These are phyloP conservation scores for Meredithiella fracta DNA, from an alignment of 2,329 filamentous ascomycete species.

Conservation along the genomic window DNA sequence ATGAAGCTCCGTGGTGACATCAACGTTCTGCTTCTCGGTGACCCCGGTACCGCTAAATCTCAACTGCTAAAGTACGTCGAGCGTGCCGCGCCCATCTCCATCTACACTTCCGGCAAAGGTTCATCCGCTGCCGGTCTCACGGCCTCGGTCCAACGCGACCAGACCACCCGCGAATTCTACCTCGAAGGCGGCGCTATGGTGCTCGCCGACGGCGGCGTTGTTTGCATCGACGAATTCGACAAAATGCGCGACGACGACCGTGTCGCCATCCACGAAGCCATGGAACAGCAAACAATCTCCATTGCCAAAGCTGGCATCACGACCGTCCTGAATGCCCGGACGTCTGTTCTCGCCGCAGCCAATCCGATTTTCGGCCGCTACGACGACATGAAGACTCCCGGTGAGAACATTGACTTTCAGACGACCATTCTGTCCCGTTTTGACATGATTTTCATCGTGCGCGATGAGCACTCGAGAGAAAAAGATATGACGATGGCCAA, in stretches of 20 bases:
- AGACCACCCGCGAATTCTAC: constrained; percentile 87
- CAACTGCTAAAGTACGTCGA: constrained; percentile 95
- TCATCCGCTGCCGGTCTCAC: constrained; percentile 95
- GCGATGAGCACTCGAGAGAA: constrained; percentile 77
- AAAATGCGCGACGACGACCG: constrained; percentile 98
- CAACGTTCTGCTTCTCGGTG: constrained; percentile 89
- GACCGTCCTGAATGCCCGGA: constrained; percentile 89
- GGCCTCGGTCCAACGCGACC: constrained; percentile 87
- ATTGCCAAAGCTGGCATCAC: constrained; percentile 98
- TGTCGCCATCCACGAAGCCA: constrained; percentile 96
- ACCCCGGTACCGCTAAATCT: constrained; percentile 95
- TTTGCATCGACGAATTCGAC: constrained; percentile 98
- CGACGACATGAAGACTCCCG: constrained; percentile 92
- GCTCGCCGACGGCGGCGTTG: constrained; percentile 85
- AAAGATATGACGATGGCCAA: constrained; percentile 88
- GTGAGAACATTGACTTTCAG: constrained; percentile 98
- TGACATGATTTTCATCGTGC: constrained; percentile 99
- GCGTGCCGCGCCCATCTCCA: constrained; percentile 87
- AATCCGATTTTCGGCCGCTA: constrained; percentile 97
- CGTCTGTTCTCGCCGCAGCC: constrained; percentile 84
- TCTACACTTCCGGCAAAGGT: constrained; percentile 96
- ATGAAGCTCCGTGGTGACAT: constrained; percentile 98
- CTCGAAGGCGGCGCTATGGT: constrained; percentile 98
- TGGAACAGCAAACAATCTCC: constrained; percentile 99
- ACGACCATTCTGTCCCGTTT: constrained; percentile 96